These are phyloP conservation scores for Colletotrichum sp. DNA, from an alignment of 2,329 filamentous ascomycete species.

Conservation along the genomic window DNA sequence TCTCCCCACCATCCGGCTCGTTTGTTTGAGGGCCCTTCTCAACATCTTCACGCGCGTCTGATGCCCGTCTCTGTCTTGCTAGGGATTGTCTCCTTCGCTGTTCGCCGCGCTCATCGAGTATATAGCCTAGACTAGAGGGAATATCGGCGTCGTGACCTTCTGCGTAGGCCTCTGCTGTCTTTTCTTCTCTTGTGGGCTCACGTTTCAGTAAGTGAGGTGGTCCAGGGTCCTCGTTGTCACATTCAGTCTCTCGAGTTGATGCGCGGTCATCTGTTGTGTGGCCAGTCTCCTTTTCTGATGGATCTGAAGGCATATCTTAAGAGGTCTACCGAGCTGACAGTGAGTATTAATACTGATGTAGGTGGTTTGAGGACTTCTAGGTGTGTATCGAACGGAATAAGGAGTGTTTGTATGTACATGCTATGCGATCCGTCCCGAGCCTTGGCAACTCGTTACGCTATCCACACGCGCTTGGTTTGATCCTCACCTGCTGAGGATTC, in stretches of 20 bases:
- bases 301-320: neutral
- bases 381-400: neutral
- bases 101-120: slow-evolving; percentile 44
- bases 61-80: slow-evolving; percentile 21
- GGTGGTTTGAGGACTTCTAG: neutral
- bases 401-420: neutral
- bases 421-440: neutral
- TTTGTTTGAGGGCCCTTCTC: neutral
- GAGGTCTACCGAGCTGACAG: neutral
- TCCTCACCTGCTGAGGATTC: neutral
- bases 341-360: neutral
- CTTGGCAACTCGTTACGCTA: neutral
- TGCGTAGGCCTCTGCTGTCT: slow-evolving; percentile 43
- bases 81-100: slow-evolving; percentile 41
- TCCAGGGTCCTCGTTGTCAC: neutral
- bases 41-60: neutral
- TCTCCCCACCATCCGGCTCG: neutral
- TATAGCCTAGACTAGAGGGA: slow-evolving; percentile 49
- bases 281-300: neutral
- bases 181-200: slow-evolving; percentile 25
- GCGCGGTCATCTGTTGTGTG: neutral
- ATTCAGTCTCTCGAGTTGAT: neutral
- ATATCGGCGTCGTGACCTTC: slow-evolving; percentile 56
- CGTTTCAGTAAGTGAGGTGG: neutral
- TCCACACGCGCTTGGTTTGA: neutral